Percentiles rank a stretch among this genome's conserved stretches.
phyloP scores from a whole-genome alignment of 2,329 filamentous ascomycete genomes.

The Colletotrichum sp. region DNA sequence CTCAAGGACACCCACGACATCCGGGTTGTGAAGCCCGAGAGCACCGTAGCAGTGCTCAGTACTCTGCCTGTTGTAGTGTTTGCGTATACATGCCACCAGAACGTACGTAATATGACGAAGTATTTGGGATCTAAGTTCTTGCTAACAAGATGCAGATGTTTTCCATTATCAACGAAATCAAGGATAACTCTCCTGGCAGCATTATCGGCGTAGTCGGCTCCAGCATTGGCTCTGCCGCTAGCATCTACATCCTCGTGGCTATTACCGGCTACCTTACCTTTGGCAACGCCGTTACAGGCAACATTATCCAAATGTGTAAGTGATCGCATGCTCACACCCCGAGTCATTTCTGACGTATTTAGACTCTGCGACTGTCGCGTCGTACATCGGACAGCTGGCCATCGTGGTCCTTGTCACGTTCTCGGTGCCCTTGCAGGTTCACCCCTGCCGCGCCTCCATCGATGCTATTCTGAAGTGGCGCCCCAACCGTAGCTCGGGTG shows the following conservation, averaged over 20 bases:
- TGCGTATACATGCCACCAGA: conserved; percentile 99
- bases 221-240: conserved; percentile 88
- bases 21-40: conserved; percentile 77
- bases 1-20: conserved; percentile 76
- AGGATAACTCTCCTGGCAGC: conserved; percentile 77
- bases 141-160: conserved; percentile 76
- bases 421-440: conserved; percentile 92
- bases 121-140: neutral
- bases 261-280: conserved; percentile 97
- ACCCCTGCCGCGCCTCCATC: conserved; percentile 93
- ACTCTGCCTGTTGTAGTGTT: conserved; percentile 96
- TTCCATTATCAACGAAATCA: conserved; percentile 94
- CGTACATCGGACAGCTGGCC: conserved; percentile 91
- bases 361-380: conserved; percentile 76
- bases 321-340: conserved; percentile 20
- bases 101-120: conserved; percentile 58
- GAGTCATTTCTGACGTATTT: conserved; percentile 17
- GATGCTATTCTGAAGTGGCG: conserved; percentile 96
- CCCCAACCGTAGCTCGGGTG: conserved; percentile 55
- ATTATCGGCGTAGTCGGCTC: conserved; percentile 79
- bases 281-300: conserved; percentile 85
- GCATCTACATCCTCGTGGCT: conserved; percentile 87
- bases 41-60: conserved; percentile 77
- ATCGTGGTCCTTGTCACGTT: conserved; percentile 97
- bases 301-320: conserved; percentile 92